Percentiles rank a stretch among this genome's conserved stretches.
These are phyloP conservation scores for Hygrophoropsis aurantiaca DNA, from an alignment of 768 basidiomycete genomes.

Conservation along the genomic window DNA sequence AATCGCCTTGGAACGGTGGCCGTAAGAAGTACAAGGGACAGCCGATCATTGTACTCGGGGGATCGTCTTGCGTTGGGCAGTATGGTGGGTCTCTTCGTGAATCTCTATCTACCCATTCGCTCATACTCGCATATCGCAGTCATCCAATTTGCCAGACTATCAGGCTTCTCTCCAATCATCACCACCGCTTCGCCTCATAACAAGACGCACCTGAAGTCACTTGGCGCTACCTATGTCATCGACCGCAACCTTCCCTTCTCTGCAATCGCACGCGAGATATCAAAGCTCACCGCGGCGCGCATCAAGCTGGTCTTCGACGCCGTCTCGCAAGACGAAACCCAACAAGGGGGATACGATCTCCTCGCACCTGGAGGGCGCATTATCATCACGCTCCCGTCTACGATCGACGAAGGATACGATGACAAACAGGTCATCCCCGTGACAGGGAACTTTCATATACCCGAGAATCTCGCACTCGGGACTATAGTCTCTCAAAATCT, in stretches of 20 bases:
- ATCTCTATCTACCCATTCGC: no score
- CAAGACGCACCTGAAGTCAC: constrained; percentile 27
- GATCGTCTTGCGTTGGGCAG: constrained; percentile 28
- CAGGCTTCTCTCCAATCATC: constrained; percentile 37
- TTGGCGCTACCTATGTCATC: constrained; percentile 39
- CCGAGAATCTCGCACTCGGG: constrained; percentile 5
- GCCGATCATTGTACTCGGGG: constrained; percentile 32
- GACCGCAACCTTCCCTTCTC: constrained; percentile 23
- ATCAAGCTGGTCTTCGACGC: constrained; percentile 24
- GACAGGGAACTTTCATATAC: constrained; percentile 3
- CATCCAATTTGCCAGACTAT: constrained; percentile 34
- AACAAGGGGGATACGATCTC: constrained; percentile 29
- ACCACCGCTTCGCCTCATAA: constrained; percentile 41
- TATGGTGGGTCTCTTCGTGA: constrained; percentile 14
- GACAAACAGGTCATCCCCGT: neutral
- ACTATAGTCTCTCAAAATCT: no score
- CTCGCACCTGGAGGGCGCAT: constrained; percentile 33
- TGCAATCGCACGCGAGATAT: no score
- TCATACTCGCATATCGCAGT: constrained; percentile 12
- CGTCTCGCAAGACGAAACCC: constrained; percentile 29
- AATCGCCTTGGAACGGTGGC: constrained; percentile 25
- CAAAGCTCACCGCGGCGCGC: neutral
- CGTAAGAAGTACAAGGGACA: constrained; percentile 28
- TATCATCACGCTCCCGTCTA: neutral
- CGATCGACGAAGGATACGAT: constrained; percentile 4